A percentile compares a stretch with the other conserved stretches of the same genome.
Evolutionary conservation across 768 basidiomycete species (phyloP).

Genomic region (Clitopilus passeckerianus): DNA sequence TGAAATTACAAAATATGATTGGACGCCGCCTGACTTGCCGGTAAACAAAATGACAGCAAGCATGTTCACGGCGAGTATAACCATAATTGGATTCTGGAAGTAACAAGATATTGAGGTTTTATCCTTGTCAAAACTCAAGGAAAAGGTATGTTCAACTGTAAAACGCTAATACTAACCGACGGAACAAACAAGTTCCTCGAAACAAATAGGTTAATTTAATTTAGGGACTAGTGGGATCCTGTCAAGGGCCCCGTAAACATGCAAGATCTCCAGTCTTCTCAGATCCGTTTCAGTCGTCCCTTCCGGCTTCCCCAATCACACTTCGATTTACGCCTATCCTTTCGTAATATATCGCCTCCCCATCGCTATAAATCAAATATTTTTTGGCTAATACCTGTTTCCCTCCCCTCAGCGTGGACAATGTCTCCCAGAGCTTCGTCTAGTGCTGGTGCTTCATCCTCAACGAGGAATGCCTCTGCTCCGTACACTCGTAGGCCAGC

Average conservation of each 20-base stretch:
- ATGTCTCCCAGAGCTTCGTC: constrained; percentile 60
- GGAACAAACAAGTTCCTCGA: neutral
- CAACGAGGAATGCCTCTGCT: constrained; percentile 24
- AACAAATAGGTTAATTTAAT: neutral
- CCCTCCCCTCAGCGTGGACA: constrained; percentile 13
- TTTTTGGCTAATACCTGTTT: constrained; percentile 18
- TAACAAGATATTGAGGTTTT: neutral
- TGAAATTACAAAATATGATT: neutral
- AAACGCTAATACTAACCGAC: neutral
- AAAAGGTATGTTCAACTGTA: neutral
- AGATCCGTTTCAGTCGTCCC: constrained; percentile 41
- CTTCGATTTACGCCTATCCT: constrained; percentile 26
- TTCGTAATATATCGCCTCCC: constrained; percentile 23
- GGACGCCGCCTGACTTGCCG: neutral
- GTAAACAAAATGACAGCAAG: neutral
- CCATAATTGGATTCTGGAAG: neutral
- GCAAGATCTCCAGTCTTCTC: constrained; percentile 27
- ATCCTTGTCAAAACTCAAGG: neutral
- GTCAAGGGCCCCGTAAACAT: constrained; percentile 16
- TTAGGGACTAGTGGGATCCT: neutral
- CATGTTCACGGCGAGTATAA: neutral
- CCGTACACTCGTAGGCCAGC: constrained; percentile 47
- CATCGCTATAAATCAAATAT: constrained; percentile 27
- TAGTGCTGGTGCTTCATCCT: constrained; percentile 30
- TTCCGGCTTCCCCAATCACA: constrained; percentile 26